These are phyloP conservation scores for Colletotrichum godetiae DNA, from an alignment of 2,329 filamentous ascomycete species.

Conservation along the genomic window DNA sequence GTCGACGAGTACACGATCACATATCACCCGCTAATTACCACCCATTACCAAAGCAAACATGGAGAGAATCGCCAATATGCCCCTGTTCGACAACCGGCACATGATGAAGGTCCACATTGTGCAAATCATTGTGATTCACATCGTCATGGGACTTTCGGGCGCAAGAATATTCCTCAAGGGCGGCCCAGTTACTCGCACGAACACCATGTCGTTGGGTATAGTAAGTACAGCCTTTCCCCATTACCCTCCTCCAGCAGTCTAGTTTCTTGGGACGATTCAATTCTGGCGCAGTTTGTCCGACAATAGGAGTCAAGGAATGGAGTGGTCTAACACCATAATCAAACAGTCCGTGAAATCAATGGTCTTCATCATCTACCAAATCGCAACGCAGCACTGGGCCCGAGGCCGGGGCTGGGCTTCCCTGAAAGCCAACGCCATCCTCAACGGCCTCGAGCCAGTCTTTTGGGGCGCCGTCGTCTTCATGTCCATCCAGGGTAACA, in stretches of 20 bases:
- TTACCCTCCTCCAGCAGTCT: too few species aligned
- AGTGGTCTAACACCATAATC: not conserved
- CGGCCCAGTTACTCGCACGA: not conserved
- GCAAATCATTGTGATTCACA: constrained; percentile 12
- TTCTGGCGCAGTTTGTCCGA: too few species aligned
- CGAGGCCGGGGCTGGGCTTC: constrained; percentile 34
- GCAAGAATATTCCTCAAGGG: not conserved
- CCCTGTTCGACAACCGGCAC: constrained; percentile 3
- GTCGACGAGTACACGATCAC: too few species aligned
- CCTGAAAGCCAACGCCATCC: constrained; percentile 39
- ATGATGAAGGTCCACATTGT: constrained; percentile 12
- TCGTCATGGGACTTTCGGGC: constrained; percentile 11
- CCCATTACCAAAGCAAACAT: not conserved
- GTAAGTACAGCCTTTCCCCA: not conserved
- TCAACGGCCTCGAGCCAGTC: constrained; percentile 41
- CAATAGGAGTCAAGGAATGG: too few species aligned
- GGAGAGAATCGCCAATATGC: not conserved
- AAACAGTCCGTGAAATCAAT: constrained; percentile 48
- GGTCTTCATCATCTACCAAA: constrained; percentile 51
- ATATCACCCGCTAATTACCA: not conserved
- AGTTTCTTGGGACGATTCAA: too few species aligned
- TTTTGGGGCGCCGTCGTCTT: constrained; percentile 42
- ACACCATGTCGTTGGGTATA: constrained; percentile 26
- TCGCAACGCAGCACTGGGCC: constrained; percentile 49
- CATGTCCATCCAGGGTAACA: constrained; percentile 26